Percentiles rank a stretch among this genome's conserved stretches.
phyloP scores from a whole-genome alignment of 768 basidiomycete genomes.

The Suillus weaverae region DNA sequence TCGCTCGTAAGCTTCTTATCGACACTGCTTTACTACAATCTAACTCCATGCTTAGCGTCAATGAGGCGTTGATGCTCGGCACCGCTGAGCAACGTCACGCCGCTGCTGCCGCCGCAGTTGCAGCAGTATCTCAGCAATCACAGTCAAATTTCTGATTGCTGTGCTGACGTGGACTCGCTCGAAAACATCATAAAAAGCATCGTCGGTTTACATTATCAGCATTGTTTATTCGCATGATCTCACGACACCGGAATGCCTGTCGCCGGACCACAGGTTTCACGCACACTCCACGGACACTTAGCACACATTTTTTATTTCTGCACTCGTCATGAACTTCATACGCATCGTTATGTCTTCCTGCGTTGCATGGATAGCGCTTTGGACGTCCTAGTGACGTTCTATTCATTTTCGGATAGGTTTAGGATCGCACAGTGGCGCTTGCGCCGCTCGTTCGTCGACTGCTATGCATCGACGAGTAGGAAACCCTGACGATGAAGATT shows the following conservation, averaged over 20 bases:
- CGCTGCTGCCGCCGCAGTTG: constrained; percentile 54
- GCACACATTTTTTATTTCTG: constrained; percentile 40
- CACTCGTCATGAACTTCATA: constrained; percentile 41
- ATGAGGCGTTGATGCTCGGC: constrained; percentile 87
- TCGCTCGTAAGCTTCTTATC: constrained; percentile 45
- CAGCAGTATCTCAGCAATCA: constrained; percentile 48
- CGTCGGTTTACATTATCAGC: constrained; percentile 39
- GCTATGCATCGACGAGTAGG: constrained; percentile 31
- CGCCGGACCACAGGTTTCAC: constrained; percentile 58
- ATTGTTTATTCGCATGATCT: constrained; percentile 37
- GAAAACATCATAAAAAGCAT: constrained; percentile 23
- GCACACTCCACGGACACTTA: constrained; percentile 44
- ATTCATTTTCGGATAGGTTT: constrained; percentile 31
- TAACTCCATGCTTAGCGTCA: constrained; percentile 47
- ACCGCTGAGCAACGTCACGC: constrained; percentile 74
- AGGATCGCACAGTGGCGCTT: constrained; percentile 34
- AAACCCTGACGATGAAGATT: constrained; percentile 44
- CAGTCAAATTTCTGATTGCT: constrained; percentile 47
- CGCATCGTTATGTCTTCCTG: constrained; percentile 23
- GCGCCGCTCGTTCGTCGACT: constrained; percentile 47
- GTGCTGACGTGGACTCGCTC: constrained; percentile 13
- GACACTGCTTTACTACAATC: constrained; percentile 5
- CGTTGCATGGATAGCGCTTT: constrained; percentile 17
- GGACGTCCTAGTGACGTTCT: constrained; percentile 25
- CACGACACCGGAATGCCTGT: constrained; percentile 50